A percentile compares a stretch with the other conserved stretches of the same genome.
Evolutionary conservation across 352 stramenopile genomes (phyloP).

Genomic region (Phytophthora foliorum): DNA sequence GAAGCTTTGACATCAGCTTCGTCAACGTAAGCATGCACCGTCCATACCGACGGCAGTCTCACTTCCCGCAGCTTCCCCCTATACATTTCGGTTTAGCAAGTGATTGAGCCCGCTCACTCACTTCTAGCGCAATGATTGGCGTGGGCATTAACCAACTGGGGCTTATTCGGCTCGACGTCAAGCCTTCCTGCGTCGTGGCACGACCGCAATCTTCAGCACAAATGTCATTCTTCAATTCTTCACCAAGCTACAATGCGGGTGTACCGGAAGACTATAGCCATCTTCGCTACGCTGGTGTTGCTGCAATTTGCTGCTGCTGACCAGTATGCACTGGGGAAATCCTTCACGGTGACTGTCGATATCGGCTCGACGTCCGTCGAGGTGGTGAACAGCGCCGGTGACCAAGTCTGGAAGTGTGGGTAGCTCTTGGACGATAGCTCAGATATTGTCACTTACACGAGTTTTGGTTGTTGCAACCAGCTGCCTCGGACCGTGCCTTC

Average conservation of each 20-base stretch:
- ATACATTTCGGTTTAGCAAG: neutral
- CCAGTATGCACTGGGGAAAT: neutral
- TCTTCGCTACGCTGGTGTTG: neutral
- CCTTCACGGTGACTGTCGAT: conserved; percentile 29
- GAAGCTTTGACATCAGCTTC: neutral
- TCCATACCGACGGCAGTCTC: neutral
- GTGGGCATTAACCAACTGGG: neutral
- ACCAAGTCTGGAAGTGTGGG: conserved; percentile 40
- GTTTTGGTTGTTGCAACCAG: conserved; percentile 8
- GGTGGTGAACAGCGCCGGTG: conserved; percentile 27
- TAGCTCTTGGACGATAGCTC: neutral
- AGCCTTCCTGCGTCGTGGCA: too few species aligned
- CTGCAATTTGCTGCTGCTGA: neutral
- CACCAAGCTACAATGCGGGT: conserved; percentile 1
- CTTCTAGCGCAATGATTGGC: conserved; percentile 1
- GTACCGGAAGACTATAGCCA: neutral
- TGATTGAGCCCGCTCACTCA: neutral
- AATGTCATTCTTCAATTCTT: conserved; percentile 1
- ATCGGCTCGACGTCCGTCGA: conserved; percentile 9
- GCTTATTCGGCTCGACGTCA: neutral
- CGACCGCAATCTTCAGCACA: neutral
- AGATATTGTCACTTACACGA: neutral
- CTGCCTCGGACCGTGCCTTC: conserved; percentile 31
- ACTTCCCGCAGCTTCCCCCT: neutral
- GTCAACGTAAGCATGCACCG: conserved; percentile 1